Percentiles rank a stretch among this genome's conserved stretches.
Conservation (phyloP, 495 filamentous ascomycete genomes). For the Peziza echinospora region DNA sequence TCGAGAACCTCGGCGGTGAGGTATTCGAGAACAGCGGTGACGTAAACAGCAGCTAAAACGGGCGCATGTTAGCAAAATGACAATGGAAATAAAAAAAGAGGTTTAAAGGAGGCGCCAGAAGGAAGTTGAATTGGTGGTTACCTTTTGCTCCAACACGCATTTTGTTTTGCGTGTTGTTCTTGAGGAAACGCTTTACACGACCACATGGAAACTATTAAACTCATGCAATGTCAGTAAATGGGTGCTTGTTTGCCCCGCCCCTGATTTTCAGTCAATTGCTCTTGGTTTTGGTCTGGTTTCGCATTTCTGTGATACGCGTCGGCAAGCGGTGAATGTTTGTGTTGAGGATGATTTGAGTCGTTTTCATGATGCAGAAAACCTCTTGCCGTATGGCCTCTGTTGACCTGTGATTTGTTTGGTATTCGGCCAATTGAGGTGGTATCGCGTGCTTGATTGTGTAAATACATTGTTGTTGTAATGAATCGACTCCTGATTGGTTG, state of each 20-base stretch:
- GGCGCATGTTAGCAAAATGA: not conserved
- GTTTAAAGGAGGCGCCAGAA: not conserved
- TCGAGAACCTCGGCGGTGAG: slow-evolving; percentile 96
- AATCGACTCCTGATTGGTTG: too few species aligned
- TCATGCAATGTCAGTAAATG: slow-evolving; percentile 19
- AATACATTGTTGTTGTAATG: too few species aligned
- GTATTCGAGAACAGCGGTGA: slow-evolving; percentile 95
- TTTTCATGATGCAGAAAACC: too few species aligned
- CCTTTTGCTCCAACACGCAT: slow-evolving; percentile 97
- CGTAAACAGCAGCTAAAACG: slow-evolving; percentile 67
- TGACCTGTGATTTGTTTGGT: too few species aligned
- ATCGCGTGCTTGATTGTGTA: too few species aligned
- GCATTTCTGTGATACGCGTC: too few species aligned
- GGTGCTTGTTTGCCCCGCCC: too few species aligned
- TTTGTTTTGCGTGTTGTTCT: slow-evolving; percentile 98
- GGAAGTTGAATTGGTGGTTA: slow-evolving; percentile 14
- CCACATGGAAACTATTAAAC: slow-evolving; percentile 80
- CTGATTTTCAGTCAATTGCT: too few species aligned
- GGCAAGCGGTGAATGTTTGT: too few species aligned
- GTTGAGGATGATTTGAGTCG: too few species aligned
- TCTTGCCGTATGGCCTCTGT: too few species aligned
- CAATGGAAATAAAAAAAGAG: not conserved
- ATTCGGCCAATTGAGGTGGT: too few species aligned
- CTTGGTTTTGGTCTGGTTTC: slow-evolving; percentile 3
- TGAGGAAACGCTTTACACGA: slow-evolving; percentile 98